Evolutionary conservation across 768 basidiomycete species (phyloP), one percentile per base, ranked within the genome.

Genomic region (Mycena maculata): DNA sequence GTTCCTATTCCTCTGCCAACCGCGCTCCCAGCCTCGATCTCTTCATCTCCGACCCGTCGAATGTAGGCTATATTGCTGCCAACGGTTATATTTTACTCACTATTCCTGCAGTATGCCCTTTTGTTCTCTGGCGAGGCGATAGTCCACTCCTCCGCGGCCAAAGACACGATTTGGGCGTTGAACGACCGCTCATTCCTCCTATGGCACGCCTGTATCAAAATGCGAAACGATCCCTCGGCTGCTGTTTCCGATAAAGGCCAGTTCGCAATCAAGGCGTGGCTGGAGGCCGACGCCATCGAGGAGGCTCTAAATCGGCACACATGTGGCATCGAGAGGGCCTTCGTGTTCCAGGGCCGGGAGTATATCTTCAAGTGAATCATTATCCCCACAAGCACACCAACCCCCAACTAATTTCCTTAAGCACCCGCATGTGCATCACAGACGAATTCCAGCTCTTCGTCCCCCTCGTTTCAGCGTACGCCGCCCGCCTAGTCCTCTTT

Each of bases 111-210:
- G 92, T 91, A 88, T 75, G 86, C 87, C 1, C 75, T 93, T n/a
- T 78, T 93, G 23, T 93, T 93, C 75, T 88, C 91, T 9, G 92
- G 90, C n/a, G 92, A 93, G 77, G 83, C 86, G 15, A 77, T 88
- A 27, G 77, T 76, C 3, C 78, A 77, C 30, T 82, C 79, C 12
- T 80, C 80, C 13, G 80, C 85, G 4, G 79, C 84, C 11, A 92
- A 91, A 75, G 86, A 91, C 60, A 89, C 89, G 7, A 81, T 93
- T 23, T 93, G 90, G 91, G 90, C 90, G n/a, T 79, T 93, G 56
- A 86, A 90, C 73, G 86, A 90, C 71, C 87, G 90, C 49, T 82
- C 86, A 9, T 88, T 90, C 79, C 78, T 93, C 23, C 79, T 93
- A 38, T 94, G 92, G 91, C 87, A 91, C 75, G 85, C 85, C 23